These are phyloP conservation scores for Hibiscus trionum DNA, from an alignment of 345 rosid species.

Conservation along the genomic window DNA sequence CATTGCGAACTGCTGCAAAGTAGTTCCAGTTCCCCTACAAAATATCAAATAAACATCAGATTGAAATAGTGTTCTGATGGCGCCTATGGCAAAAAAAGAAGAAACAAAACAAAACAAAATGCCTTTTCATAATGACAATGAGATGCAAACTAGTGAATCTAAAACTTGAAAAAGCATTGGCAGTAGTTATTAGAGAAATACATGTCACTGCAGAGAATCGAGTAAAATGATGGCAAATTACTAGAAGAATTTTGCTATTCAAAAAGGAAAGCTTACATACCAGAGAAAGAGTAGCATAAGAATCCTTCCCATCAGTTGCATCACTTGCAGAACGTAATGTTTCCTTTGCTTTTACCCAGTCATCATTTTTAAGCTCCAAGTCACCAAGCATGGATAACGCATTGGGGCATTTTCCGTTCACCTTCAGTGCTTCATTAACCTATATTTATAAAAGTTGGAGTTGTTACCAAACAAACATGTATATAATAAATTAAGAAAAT, in stretches of 20 bases:
- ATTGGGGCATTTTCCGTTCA: conserved; percentile 75
- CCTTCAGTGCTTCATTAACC: conserved; percentile 89
- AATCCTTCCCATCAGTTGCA: conserved; percentile 91
- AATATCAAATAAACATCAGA: conserved; percentile 5
- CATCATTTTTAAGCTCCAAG: conserved; percentile 95
- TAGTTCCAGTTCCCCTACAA: conserved; percentile 93
- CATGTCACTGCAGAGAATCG: neutral
- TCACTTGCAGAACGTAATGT: conserved; percentile 93
- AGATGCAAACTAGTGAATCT: neutral
- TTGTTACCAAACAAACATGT: conserved; percentile 12
- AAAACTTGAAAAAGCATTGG: neutral
- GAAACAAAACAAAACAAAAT: conserved; percentile 7
- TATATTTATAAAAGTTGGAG: conserved; percentile 12
- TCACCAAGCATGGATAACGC: conserved; percentile 95
- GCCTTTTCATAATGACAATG: neutral
- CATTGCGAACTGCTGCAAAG: conserved; percentile 93
- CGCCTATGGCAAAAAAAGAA: no score
- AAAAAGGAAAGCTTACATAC: conserved; percentile 27
- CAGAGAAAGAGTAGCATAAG: conserved; percentile 87
- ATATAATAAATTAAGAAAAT: neutral
- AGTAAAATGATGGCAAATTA: neutral
- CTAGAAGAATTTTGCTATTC: neutral
- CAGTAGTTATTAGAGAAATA: neutral
- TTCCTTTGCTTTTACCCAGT: conserved; percentile 99
- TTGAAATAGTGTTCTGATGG: no score